Conservation (phyloP, 2,329 filamentous ascomycete species). For the Ascochyta pisi region DNA sequence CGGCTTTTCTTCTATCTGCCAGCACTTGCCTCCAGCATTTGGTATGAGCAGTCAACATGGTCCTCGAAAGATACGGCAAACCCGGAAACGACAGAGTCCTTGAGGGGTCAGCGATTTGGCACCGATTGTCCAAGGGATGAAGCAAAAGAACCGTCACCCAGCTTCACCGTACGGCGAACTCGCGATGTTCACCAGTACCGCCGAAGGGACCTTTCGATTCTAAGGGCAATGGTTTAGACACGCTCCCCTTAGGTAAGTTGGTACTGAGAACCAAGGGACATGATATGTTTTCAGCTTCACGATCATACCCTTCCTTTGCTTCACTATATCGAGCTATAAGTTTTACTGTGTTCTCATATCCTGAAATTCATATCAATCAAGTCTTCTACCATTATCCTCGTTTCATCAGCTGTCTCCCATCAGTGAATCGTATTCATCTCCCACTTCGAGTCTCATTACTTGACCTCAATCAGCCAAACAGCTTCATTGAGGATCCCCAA, state of each 20-base stretch:
- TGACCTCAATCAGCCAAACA: background rate
- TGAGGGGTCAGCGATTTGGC: background rate
- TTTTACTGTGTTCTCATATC: background rate
- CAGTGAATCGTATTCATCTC: background rate
- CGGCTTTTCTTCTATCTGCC: background rate
- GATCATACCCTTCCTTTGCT: background rate
- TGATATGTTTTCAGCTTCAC: background rate
- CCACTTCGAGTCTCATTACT: background rate
- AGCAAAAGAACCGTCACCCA: background rate
- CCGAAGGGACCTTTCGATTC: background rate
- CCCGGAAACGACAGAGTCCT: background rate
- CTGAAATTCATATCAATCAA: background rate
- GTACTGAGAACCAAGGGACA: background rate
- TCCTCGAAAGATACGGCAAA: background rate
- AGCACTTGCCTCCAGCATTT: background rate
- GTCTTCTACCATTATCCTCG: background rate
- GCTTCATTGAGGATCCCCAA: background rate
- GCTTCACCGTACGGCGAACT: slow-evolving; percentile 1
- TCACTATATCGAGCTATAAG: background rate
- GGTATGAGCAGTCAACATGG: background rate
- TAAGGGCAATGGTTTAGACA: background rate
- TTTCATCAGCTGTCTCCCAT: background rate
- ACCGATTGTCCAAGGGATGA: background rate
- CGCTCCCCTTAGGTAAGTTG: background rate
- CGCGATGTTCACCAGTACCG: slow-evolving; percentile 3